Evolutionary conservation across 371 early-diverging fungal genomes (phyloP).

Genomic region (Capillidium heterosporum): DNA sequence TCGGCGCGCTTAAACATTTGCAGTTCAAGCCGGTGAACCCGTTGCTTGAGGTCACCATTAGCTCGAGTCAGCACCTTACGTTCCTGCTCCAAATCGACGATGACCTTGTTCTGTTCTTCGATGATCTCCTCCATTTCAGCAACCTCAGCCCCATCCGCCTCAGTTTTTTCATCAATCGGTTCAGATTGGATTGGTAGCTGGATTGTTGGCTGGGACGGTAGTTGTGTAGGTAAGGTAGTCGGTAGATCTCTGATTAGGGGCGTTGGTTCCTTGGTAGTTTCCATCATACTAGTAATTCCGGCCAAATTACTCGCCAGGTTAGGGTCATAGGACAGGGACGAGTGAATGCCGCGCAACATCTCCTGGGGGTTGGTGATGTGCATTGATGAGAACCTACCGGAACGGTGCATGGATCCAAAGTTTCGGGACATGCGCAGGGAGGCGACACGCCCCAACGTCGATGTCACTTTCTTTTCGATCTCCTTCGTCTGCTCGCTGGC

Average conservation of each 20-base stretch:
- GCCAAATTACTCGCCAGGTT: no score
- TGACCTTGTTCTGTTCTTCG: conserved; percentile 21
- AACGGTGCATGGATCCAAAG: neutral
- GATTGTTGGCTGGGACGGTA: neutral
- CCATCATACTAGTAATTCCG: neutral
- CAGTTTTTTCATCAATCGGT: conserved; percentile 9
- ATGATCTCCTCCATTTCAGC: conserved; percentile 17
- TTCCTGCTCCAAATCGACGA: conserved; percentile 18
- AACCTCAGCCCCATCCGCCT: conserved; percentile 17
- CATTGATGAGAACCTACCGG: neutral
- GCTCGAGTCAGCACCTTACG: conserved; percentile 8
- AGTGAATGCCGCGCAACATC: no score
- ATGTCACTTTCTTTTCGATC: conserved; percentile 1
- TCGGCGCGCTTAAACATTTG: conserved; percentile 6
- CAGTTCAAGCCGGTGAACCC: conserved; percentile 12
- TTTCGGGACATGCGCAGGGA: neutral
- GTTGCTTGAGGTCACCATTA: conserved; percentile 11
- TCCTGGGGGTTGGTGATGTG: neutral
- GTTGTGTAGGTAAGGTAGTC: no score
- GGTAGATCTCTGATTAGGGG: conserved; percentile 10
- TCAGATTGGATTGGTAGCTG: conserved; percentile 14
- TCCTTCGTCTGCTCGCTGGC: neutral
- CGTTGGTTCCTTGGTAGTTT: conserved; percentile 5
- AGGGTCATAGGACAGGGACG: neutral
- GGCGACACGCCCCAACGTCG: conserved; percentile 1